A percentile compares a stretch with the other conserved stretches of the same genome.
Evolutionary conservation across 1,284 basidiomycete species (phyloP).

Genomic region (Cutaneotrichosporon dermatis): DNA sequence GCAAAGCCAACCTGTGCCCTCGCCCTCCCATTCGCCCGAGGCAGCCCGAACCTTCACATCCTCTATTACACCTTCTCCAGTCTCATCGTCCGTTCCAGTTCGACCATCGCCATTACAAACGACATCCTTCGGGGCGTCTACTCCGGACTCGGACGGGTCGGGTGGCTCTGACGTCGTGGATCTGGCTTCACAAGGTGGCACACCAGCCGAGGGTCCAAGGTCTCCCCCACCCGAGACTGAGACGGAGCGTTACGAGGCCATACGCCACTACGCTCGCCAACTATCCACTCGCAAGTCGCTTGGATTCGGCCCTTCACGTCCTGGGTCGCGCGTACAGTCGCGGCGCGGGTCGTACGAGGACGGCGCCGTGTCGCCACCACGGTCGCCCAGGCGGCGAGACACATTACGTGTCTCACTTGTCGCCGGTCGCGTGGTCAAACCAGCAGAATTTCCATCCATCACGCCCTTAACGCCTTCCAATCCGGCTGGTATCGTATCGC

Average conservation of each 20-base stretch:
- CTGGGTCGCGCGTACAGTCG: slow-evolving; percentile 7
- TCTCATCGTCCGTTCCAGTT: neutral
- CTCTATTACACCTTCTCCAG: neutral
- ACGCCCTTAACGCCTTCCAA: slow-evolving; percentile 34
- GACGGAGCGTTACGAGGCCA: slow-evolving; percentile 29
- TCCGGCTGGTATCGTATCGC: neutral
- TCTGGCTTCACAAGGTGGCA: neutral
- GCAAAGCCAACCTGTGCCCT: neutral
- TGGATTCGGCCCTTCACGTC: slow-evolving; percentile 1
- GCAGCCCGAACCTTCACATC: neutral
- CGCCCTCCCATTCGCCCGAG: neutral
- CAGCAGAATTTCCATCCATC: slow-evolving; percentile 38
- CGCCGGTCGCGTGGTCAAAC: slow-evolving; percentile 45
- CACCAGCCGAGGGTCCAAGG: slow-evolving; percentile 9
- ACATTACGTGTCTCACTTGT: slow-evolving; percentile 44
- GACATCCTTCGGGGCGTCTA: neutral
- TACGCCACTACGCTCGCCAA: slow-evolving; percentile 32
- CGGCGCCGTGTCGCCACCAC: slow-evolving; percentile 20
- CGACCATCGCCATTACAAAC: neutral
- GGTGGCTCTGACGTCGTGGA: neutral
- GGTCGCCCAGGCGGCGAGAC: slow-evolving; percentile 42
- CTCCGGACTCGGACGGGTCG: neutral
- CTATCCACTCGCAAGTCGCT: slow-evolving; percentile 11
- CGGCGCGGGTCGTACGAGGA: slow-evolving; percentile 16
- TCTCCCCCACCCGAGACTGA: slow-evolving; percentile 7